These are phyloP conservation scores for Halophytophthora batemanensis DNA, from an alignment of 352 stramenopile genomes.

Conservation along the genomic window DNA sequence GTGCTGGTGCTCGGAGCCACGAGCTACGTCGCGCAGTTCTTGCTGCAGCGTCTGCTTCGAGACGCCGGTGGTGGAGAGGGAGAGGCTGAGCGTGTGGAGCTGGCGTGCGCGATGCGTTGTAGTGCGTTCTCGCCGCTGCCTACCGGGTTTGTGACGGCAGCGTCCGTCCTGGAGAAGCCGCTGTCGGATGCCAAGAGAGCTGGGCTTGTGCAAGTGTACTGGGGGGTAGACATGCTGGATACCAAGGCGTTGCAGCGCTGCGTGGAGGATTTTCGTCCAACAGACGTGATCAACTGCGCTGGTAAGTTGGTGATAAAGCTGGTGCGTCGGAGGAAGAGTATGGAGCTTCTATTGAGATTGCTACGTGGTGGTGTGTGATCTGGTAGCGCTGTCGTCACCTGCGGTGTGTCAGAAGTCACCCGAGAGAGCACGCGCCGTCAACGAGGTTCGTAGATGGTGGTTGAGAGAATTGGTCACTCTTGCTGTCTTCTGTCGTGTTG, in stretches of 20 bases:
- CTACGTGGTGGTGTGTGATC: background rate
- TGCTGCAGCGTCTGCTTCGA: constrained; percentile 33
- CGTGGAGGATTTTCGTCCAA: constrained; percentile 34
- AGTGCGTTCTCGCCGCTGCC: constrained; percentile 16
- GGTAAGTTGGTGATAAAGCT: constrained; percentile 25
- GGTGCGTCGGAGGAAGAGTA: background rate
- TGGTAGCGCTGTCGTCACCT: constrained; percentile 52
- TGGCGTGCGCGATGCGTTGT: constrained; percentile 44
- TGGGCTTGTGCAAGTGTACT: constrained; percentile 35
- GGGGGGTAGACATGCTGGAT: constrained; percentile 34
- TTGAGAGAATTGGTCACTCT: background rate
- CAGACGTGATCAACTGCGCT: constrained; percentile 55
- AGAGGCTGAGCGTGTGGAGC: background rate
- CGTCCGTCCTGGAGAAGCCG: background rate
- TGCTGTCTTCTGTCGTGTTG: background rate
- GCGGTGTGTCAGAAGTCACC: constrained; percentile 53
- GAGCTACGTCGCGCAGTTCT: constrained; percentile 70
- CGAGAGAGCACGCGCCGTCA: constrained; percentile 29
- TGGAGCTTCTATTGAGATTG: background rate
- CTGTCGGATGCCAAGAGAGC: background rate
- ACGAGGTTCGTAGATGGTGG: constrained; percentile 34
- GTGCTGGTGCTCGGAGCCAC: constrained; percentile 57
- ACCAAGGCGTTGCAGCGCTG: constrained; percentile 25
- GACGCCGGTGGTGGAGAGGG: background rate
- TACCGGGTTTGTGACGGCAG: constrained; percentile 19